Base-by-base conservation (phyloP, 2,329 filamentous ascomycete species). In the Penicillium thymicola region DNA sequence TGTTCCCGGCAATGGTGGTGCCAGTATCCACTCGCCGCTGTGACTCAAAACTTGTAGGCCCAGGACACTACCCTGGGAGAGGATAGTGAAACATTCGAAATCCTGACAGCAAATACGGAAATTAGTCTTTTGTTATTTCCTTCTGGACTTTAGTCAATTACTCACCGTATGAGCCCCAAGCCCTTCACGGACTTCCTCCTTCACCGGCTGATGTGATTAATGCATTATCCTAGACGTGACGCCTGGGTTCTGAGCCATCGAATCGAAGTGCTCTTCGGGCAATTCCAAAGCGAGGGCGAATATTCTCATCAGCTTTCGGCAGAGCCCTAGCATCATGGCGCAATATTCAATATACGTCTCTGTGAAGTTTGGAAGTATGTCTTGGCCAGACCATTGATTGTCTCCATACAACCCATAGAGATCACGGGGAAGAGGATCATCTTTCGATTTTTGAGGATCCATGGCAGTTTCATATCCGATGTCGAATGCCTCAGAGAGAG, bases 201-300 rank as follows among this genome's bases (percentile, higher is more conserved):
- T 62, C 0, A 68, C 67, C 1, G 70, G 69, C 44, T 76, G 72
- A 2, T 69, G 64, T 1, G 72, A 75, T 59, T 77, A 78, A 60
- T 77, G 75, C 38, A 77, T 62, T 40, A 77, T 66, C 5, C 75
- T 65, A 50, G 76, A 73, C n/a, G 70, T 75, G 0, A 72, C 70
- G 1, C 76, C 72, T 0, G 75, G 72, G 16, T 63, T 60, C 2
- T 60, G 59, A 3, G 68, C 65, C 42, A 71, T 75, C 0, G 65
- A 62, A 46, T 72, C 69, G 57, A 76, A 78, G 51, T 69, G 74
- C 11, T 62, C 58, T 51, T 77, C 75, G 0, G 67, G 57, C 0
- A 79, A 60, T 28, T 72, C 68, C 5, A 79, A 65, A 2, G 75
- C 74, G 16, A 76, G 63, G 0, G 76, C 76, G 28, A 79, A 67